A percentile compares a stretch with the other conserved stretches of the same genome.
Conservation (phyloP, 1,139 yeast genomes). For the Sugiyamaella grinbergsii region DNA sequence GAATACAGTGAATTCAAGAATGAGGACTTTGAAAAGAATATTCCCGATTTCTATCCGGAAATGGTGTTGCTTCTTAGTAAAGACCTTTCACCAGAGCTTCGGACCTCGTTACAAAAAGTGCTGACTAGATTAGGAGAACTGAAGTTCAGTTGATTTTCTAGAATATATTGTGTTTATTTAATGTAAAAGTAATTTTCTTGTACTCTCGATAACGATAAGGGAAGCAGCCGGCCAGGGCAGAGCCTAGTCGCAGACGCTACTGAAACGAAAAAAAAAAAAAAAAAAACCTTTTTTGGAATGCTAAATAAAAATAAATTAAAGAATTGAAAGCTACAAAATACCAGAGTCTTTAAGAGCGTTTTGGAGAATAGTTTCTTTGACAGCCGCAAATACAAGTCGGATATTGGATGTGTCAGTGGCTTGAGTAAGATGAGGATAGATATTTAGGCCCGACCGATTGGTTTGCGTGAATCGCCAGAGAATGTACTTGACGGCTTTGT, state of each 20-base stretch:
- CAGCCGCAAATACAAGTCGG: conserved; percentile 86
- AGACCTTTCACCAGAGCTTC: conserved; percentile 67
- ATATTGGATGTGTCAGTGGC: conserved; percentile 93
- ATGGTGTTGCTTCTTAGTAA: conserved; percentile 68
- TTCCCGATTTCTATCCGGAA: conserved; percentile 67
- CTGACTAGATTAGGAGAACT: conserved; percentile 68
- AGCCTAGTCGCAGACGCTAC: conserved; percentile 6
- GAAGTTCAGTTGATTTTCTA: conserved; percentile 15
- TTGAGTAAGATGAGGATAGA: conserved; percentile 90
- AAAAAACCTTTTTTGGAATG: conserved; percentile 13
- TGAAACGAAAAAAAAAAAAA: background rate
- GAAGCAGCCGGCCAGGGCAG: conserved; percentile 10
- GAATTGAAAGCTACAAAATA: conserved; percentile 46
- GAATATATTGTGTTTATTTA: conserved; percentile 1
- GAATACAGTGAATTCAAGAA: conserved; percentile 80
- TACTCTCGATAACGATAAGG: background rate
- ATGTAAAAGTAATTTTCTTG: background rate
- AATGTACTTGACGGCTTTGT: conserved; percentile 92
- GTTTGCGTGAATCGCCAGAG: conserved; percentile 88
- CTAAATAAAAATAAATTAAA: conserved; percentile 2
- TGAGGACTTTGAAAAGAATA: conserved; percentile 64
- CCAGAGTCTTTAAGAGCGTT: conserved; percentile 87
- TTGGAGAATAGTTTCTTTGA: conserved; percentile 83
- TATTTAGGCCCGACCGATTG: conserved; percentile 76
- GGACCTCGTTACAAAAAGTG: conserved; percentile 66